Base-by-base conservation (phyloP, 164 flowering plant genomes). In the Santalum album region DNA sequence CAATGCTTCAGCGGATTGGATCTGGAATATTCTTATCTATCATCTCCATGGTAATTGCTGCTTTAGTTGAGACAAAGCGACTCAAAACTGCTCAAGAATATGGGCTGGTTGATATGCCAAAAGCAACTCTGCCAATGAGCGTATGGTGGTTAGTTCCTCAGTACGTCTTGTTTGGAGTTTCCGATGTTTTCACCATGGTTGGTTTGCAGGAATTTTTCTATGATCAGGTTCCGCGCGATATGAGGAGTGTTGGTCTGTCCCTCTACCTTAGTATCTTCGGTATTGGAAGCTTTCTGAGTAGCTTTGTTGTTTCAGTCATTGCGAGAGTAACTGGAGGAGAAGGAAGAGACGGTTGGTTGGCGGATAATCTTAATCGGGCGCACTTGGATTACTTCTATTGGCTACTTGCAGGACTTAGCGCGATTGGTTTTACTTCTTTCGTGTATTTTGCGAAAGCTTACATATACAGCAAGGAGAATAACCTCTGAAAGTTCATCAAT, bases 191-290 rank as follows among this genome's bases (percentile, higher is more conserved):
- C 51, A 68, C 77, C 23, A 46, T 72, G 69, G 73, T 75, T 32
- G 80, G 77, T 14, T 49, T 75, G 12, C 80, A 75, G 39, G 80
- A 75, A 20, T 72, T 72, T 25, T 75, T 72, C 70, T 75, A 75
- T 19, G 77, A 70, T 56, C 77, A 75, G 46, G 63, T 67, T 16
- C 80, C 80, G 20, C 51, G 1, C 18, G 77, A 65, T 18, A 15
- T 72, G 17, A 60, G 71, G 15, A 75, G 77, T 24, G 14, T 70
- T 32, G 77, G 80, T n/a, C 56, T 70, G 1, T 49, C 77, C 3
- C 66, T 70, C 3, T 72, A 68, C 57, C 56, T 67, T 3, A 65
- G 77, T 26, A 56, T 72, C 1, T 48, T 70, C 24, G 80, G 80
- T 0, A 48, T 68, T 0, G 80, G 80, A 19, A 75, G 53, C 63